Percentiles rank a stretch among this genome's conserved stretches.
Evolutionary conservation across 2,329 filamentous ascomycete species (phyloP).

Genomic region (Paraconiothyrium brasiliense): DNA sequence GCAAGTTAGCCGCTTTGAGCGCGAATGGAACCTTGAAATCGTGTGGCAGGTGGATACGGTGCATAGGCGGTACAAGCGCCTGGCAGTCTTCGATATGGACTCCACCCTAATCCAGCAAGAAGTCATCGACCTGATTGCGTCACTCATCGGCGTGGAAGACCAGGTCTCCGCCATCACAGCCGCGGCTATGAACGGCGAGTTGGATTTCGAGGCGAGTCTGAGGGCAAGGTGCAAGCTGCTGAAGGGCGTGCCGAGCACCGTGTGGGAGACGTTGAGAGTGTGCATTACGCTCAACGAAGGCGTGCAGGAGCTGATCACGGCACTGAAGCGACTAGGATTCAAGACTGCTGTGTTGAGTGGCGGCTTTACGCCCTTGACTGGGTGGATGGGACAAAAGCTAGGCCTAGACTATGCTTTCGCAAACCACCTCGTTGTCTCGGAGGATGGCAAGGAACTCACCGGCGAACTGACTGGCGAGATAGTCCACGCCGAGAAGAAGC

Average conservation of each 20-base stretch:
- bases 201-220: conserved; percentile 88
- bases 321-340: conserved; percentile 80
- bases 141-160: conserved; percentile 81
- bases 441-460: conserved; percentile 65
- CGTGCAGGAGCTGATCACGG: conserved; percentile 76
- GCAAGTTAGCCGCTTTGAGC: conserved; percentile 80
- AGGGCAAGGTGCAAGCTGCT: conserved; percentile 82
- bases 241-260: conserved; percentile 78
- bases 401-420: conserved; percentile 89
- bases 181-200: conserved; percentile 93
- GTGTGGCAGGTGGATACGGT: conserved; percentile 77
- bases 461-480: conserved; percentile 77
- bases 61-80: conserved; percentile 80
- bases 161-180: conserved; percentile 89
- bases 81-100: conserved; percentile 99
- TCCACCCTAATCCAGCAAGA: conserved; percentile 97
- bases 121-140: conserved; percentile 94
- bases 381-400: conserved; percentile 82
- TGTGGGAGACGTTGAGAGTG: conserved; percentile 80
- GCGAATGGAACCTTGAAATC: conserved; percentile 88
- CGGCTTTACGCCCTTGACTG: conserved; percentile 88
- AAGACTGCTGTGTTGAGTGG: conserved; percentile 92
- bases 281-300: conserved; percentile 84
- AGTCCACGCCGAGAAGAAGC: conserved; percentile 79
- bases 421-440: conserved; percentile 78